Evolutionary conservation across 129 eudicot species (phyloP), one percentile per base, ranked within the genome.

Genomic region (Saussurea involucrata): DNA sequence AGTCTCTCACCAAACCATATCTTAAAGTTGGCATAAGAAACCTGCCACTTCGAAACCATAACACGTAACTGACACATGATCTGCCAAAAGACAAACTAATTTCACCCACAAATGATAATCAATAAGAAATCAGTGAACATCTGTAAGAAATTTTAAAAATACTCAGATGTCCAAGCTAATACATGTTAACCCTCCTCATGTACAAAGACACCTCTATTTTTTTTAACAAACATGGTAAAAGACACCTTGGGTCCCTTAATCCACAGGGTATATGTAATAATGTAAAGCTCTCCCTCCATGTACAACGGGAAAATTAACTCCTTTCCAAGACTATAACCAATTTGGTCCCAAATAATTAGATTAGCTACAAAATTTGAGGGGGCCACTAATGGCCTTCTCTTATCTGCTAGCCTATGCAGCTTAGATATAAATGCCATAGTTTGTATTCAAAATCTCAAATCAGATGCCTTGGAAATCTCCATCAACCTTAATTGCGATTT

Each of bases 401-500:
- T 44, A 44, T 13, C 55, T 44, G 18, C 61, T 53, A 53, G 21
- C 22, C 22, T 53, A 53, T 53, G 61, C 22, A 17, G 22, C n/a
- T 53, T 53, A 53, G 8, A 17, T 17, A 69, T 10, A n/a, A 63
- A 2, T 63, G 11, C 17, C 77, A 78, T 18, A 61, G 13, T 44
- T 44, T 42, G 15, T 53, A 71, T 78, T 34, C 65, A 42, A 28
- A 60, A 28, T 20, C 76, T 60, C 65, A 72, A 29, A 78, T 44
- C 74, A 46, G 74, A 53, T 67, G 1, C 53, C 53, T 68, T 65
- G 18, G 1, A 20, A 68, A 66, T 27, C n/a, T 65, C 53, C 67
- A 29, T 28, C 68, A 6, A 67, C 46, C 74, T 15, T 12, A 53
- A 11, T 27, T 28, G 22, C 34, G 8, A 4, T 57, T 6, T 18